Conservation (phyloP, 805 yeast genomes). For the Metschnikowia gelsemii region DNA sequence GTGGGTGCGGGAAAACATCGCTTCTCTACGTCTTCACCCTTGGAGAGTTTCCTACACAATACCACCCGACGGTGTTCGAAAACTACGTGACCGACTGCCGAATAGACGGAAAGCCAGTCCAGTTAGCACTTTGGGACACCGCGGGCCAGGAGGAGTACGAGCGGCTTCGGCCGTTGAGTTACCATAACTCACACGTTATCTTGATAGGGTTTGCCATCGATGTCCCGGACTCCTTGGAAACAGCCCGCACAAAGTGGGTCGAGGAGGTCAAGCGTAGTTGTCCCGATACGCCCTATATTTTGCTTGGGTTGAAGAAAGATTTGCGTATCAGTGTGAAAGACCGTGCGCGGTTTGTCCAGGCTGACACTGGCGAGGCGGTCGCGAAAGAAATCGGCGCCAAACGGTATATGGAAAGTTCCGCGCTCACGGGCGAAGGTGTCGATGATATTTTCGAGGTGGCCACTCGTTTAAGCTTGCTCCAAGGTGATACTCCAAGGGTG, state of each 20-base stretch:
- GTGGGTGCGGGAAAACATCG: conserved; percentile 93
- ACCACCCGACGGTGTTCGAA: conserved; percentile 93
- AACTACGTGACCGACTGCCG: conserved; percentile 92
- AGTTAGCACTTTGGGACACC: conserved; percentile 90
- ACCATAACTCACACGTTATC: conserved; percentile 82
- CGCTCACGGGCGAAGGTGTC: conserved; percentile 91
- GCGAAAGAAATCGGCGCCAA: conserved; percentile 83
- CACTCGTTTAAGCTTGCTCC: conserved; percentile 72
- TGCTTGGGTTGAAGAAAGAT: conserved; percentile 86
- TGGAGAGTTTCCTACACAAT: conserved; percentile 90
- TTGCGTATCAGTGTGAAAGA: conserved; percentile 49
- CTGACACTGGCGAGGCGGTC: conserved; percentile 61
- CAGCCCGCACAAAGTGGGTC: conserved; percentile 85
- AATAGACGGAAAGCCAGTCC: conserved; percentile 89
- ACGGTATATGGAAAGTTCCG: conserved; percentile 81
- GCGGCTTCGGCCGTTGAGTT: conserved; percentile 81
- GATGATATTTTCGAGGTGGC: conserved; percentile 93
- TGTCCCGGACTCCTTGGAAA: conserved; percentile 78
- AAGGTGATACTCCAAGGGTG: conserved; percentile 26
- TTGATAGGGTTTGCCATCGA: conserved; percentile 84
- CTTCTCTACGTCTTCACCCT: conserved; percentile 85
- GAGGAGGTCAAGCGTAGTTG: conserved; percentile 79
- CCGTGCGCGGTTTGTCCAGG: conserved; percentile 49
- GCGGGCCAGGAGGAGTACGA: conserved; percentile 98
- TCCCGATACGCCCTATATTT: conserved; percentile 71